These are phyloP conservation scores for Cryptosporidium andersoni DNA, from an alignment of 169 alveolate genomes.

Conservation along the genomic window DNA sequence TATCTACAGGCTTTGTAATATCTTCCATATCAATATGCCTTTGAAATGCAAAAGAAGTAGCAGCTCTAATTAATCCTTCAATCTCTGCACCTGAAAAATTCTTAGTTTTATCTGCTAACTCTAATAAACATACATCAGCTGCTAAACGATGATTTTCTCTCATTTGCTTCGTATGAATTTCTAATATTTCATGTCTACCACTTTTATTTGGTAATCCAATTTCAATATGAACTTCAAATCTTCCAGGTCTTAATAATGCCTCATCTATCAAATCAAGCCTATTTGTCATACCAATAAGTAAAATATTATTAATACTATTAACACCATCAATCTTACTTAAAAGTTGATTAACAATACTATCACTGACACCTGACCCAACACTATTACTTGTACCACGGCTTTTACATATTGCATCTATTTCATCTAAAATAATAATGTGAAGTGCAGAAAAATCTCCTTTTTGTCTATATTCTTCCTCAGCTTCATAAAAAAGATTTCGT, in stretches of 20 bases:
- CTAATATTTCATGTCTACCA: slow-evolving; percentile 96
- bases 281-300: slow-evolving; percentile 99
- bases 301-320: slow-evolving; percentile 95
- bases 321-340: slow-evolving; percentile 99
- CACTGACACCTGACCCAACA: slow-evolving; percentile 94
- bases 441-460: slow-evolving; percentile 94
- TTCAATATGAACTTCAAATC: slow-evolving; percentile 98
- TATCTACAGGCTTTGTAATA: slow-evolving; percentile 78
- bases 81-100: slow-evolving; percentile 99
- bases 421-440: slow-evolving; percentile 98
- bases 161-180: slow-evolving; percentile 96
- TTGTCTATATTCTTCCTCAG: slow-evolving; percentile 93
- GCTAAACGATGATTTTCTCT: slow-evolving; percentile 83
- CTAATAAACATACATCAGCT: slow-evolving; percentile 87
- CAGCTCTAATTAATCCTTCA: slow-evolving; percentile 93
- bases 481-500: slow-evolving; percentile 96
- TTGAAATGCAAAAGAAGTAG: slow-evolving; percentile 94
- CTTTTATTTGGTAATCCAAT: slow-evolving; percentile 96
- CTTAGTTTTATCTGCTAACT: slow-evolving; percentile 92
- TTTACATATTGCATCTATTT: slow-evolving; percentile 98
- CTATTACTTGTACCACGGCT: slow-evolving; percentile 93
- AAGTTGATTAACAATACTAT: slow-evolving; percentile 97
- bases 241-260: slow-evolving; percentile 99
- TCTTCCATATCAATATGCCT: slow-evolving; percentile 81
- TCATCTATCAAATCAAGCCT: slow-evolving; percentile 98